Evolutionary conservation across 768 basidiomycete genomes (phyloP).

Genomic region (Neoboletus brunneissimus): DNA sequence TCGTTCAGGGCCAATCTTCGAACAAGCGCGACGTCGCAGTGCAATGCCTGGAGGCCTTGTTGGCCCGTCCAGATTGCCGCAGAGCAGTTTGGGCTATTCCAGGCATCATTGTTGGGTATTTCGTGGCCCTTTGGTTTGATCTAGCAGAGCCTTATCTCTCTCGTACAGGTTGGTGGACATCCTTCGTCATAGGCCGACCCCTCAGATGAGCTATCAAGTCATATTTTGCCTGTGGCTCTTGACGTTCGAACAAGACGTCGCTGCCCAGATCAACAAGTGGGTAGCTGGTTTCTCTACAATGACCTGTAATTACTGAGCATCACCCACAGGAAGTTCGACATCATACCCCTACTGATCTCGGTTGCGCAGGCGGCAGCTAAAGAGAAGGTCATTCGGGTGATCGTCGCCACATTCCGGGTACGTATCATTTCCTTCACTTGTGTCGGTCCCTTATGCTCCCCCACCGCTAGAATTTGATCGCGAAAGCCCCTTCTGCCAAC

Average conservation of each 20-base stretch:
- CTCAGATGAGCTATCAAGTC: slow-evolving; percentile 96
- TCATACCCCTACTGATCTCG: slow-evolving; percentile 79
- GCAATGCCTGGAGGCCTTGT: slow-evolving; percentile 82
- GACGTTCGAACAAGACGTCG: slow-evolving; percentile 84
- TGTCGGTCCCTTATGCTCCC: slow-evolving; percentile 2
- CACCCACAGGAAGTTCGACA: slow-evolving; percentile 73
- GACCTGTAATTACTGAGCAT: not conserved
- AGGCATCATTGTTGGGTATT: slow-evolving; percentile 66
- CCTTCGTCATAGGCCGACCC: slow-evolving; percentile 73
- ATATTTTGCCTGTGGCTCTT: slow-evolving; percentile 92
- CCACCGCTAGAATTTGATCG: slow-evolving; percentile 71
- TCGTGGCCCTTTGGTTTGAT: not conserved
- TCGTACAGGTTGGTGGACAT: slow-evolving; percentile 74
- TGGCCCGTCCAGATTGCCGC: slow-evolving; percentile 79
- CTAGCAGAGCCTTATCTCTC: not conserved
- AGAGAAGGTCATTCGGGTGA: slow-evolving; percentile 94
- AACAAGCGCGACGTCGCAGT: slow-evolving; percentile 87
- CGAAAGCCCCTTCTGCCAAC: slow-evolving; percentile 83
- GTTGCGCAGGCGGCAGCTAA: slow-evolving; percentile 89
- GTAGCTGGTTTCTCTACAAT: slow-evolving; percentile 20
- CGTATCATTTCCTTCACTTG: slow-evolving; percentile 8
- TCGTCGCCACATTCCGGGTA: slow-evolving; percentile 89
- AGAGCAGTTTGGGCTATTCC: slow-evolving; percentile 77
- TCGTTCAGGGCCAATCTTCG: slow-evolving; percentile 56
- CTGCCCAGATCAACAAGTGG: slow-evolving; percentile 85